Percentiles rank a stretch among this genome's conserved stretches.
phyloP scores from a whole-genome alignment of 257 asterid species.

The Petunia secreta region DNA sequence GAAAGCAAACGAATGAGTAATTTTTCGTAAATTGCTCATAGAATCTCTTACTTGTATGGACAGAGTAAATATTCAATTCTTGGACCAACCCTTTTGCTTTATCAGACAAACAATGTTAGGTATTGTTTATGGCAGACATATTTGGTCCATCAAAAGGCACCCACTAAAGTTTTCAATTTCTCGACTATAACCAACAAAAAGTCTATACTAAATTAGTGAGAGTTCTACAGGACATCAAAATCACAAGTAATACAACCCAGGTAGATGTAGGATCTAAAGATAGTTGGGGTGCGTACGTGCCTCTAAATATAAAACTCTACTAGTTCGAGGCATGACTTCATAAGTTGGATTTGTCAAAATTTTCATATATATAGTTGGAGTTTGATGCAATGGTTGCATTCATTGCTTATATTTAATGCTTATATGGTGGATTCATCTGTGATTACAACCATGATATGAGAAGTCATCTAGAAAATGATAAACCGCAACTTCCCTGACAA shows the following conservation, averaged over 20 bases:
- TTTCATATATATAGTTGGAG: not conserved
- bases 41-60: not conserved
- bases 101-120: not conserved
- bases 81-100: not conserved
- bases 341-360: not conserved
- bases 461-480: not conserved
- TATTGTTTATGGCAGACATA: conserved; percentile 11
- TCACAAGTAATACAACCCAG: not conserved
- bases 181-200: not conserved
- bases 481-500: conserved; percentile 4
- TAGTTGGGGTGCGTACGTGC: not conserved
- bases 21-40: not conserved
- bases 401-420: not conserved
- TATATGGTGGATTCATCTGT: not conserved
- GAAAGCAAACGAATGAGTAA: not conserved
- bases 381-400: not conserved
- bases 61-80: conserved; percentile 12
- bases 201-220: not conserved
- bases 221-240: not conserved
- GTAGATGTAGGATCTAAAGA: not conserved
- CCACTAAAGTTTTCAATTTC: conserved; percentile 15
- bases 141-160: conserved; percentile 21
- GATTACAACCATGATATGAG: not conserved
- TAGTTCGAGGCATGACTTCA: not conserved
- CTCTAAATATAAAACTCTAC: conserved; percentile 1